Conservation (phyloP, 2,329 filamentous ascomycete genomes). For the Tolypocladium pustulatum region DNA sequence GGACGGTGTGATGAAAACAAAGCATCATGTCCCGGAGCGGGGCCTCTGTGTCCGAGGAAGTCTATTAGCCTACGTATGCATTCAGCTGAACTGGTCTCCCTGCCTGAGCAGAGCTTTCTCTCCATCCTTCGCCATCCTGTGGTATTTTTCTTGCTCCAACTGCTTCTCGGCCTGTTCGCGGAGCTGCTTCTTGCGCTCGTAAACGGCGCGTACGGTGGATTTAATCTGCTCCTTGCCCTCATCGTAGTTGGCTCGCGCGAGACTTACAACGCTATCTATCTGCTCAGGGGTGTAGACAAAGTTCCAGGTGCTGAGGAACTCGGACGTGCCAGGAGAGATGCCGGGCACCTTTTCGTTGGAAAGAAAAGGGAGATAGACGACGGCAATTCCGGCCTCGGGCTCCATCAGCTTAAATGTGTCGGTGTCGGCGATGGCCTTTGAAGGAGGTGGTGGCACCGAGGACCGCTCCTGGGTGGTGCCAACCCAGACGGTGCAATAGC, state of each 20-base stretch:
- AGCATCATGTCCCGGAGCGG: not conserved
- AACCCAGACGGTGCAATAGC: slow-evolving; percentile 93
- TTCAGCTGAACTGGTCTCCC: slow-evolving; percentile 53
- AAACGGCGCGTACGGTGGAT: slow-evolving; percentile 74
- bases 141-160: slow-evolving; percentile 27
- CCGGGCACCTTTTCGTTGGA: slow-evolving; percentile 69
- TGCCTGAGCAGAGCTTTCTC: slow-evolving; percentile 46
- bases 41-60: not conserved
- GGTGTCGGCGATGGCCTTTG: slow-evolving; percentile 47
- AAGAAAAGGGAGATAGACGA: slow-evolving; percentile 85
- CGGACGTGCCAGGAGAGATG: slow-evolving; percentile 72
- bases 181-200: slow-evolving; percentile 74
- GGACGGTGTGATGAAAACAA: not conserved
- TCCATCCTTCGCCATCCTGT: slow-evolving; percentile 37
- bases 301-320: slow-evolving; percentile 96
- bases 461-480: slow-evolving; percentile 69
- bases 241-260: slow-evolving; percentile 78
- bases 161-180: slow-evolving; percentile 43
- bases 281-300: slow-evolving; percentile 91
- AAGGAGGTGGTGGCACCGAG: slow-evolving; percentile 38
- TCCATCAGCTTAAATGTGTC: slow-evolving; percentile 57
- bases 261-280: slow-evolving; percentile 70
- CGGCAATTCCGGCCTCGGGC: slow-evolving; percentile 73
- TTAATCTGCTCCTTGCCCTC: slow-evolving; percentile 73
- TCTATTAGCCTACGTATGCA: not conserved